Evolutionary conservation across 352 stramenopile species (phyloP).

Genomic region (Globisporangium camurandrum): DNA sequence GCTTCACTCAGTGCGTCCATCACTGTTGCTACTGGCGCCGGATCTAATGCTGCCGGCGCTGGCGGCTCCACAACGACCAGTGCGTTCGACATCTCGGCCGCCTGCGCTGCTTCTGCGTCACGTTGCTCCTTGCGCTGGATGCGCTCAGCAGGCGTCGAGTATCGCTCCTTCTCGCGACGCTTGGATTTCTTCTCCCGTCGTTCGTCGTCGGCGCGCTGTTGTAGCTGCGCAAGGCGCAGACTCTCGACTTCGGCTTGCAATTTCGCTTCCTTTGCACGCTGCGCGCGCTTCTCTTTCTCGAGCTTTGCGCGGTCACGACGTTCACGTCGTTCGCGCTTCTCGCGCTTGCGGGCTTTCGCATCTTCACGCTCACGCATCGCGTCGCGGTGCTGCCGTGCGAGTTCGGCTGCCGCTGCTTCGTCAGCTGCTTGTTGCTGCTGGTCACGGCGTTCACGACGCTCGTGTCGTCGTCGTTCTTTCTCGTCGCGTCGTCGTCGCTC

Average conservation of each 20-base stretch:
- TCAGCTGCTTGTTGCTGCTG: neutral
- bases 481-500: too few species aligned
- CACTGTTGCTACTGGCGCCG: too few species aligned
- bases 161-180: slow-evolving; percentile 3
- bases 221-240: slow-evolving; percentile 1
- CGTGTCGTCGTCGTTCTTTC: neutral
- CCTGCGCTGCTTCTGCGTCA: neutral
- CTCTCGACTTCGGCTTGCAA: slow-evolving; percentile 4
- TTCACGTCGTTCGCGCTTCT: slow-evolving; percentile 3
- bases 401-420: neutral
- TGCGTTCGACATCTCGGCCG: neutral
- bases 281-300: slow-evolving; percentile 15
- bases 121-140: slow-evolving; percentile 2
- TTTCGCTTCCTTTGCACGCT: slow-evolving; percentile 13
- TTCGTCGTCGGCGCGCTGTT: slow-evolving; percentile 1
- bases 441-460: neutral
- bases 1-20: too few species aligned
- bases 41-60: too few species aligned
- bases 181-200: slow-evolving; percentile 3
- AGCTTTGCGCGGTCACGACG: slow-evolving; percentile 7
- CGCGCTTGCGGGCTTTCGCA: slow-evolving; percentile 11
- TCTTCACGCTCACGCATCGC: slow-evolving; percentile 5
- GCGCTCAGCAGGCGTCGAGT: slow-evolving; percentile 3
- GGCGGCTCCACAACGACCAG: neutral
- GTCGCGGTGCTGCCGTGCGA: slow-evolving; percentile 6